Conservation (phyloP, 164 flowering plant species). For the Chloranthus sessilifolius region DNA sequence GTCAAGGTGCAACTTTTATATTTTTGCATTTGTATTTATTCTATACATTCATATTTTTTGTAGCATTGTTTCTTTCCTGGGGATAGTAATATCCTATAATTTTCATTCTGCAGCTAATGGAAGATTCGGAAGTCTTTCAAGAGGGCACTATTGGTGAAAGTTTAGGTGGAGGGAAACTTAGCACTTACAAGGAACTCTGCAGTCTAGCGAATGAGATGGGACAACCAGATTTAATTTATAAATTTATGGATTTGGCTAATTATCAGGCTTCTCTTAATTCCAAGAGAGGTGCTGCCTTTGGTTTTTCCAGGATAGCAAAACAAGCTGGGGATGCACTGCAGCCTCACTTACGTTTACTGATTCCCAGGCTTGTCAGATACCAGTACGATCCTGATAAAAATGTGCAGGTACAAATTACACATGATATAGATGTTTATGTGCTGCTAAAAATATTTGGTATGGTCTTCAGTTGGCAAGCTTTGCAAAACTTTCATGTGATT, state of each 20-base stretch:
- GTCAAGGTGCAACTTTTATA: constrained; percentile 53
- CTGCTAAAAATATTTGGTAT: not conserved
- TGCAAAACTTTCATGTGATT: not conserved
- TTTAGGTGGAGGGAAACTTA: constrained; percentile 86
- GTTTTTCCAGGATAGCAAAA: constrained; percentile 96
- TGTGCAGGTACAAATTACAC: constrained; percentile 81
- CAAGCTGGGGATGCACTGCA: constrained; percentile 95
- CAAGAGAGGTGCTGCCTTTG: constrained; percentile 99
- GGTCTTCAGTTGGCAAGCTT: not conserved
- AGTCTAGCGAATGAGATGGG: constrained; percentile 97
- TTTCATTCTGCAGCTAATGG: constrained; percentile 53
- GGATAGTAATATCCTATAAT: not conserved
- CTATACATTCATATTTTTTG: too few relatives aligned
- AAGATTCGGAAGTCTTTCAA: constrained; percentile 94
- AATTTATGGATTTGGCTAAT: constrained; percentile 98
- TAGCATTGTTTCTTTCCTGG: not conserved
- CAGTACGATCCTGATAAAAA: constrained; percentile 99
- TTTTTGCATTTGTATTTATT: not conserved
- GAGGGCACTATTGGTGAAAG: constrained; percentile 87
- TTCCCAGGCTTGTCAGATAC: constrained; percentile 92
- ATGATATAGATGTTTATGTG: not conserved
- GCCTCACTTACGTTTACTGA: constrained; percentile 63
- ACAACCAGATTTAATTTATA: constrained; percentile 92
- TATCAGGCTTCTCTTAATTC: constrained; percentile 91
- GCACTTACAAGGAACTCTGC: constrained; percentile 97